phyloP scores from a whole-genome alignment of 1,284 basidiomycete species.

The Ceratobasidium sp. region DNA sequence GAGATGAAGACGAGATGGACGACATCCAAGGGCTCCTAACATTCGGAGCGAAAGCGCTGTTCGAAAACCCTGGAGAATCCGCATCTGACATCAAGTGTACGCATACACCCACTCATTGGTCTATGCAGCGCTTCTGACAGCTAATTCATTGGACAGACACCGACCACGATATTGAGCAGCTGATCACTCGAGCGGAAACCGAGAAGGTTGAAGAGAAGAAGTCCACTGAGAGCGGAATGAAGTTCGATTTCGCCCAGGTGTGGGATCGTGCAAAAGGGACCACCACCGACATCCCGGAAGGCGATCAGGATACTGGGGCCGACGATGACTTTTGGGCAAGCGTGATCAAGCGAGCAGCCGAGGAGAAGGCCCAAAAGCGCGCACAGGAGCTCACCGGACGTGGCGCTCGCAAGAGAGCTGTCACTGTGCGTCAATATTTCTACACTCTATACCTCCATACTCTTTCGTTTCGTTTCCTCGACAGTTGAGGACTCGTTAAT shows the following conservation, averaged over 20 bases:
- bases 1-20: conserved; percentile 79
- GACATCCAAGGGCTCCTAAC: conserved; percentile 85
- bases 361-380: conserved; percentile 58
- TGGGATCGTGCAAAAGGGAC: conserved; percentile 83
- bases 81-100: conserved; percentile 77
- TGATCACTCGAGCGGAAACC: conserved; percentile 85
- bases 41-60: conserved; percentile 83
- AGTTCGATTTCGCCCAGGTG: conserved; percentile 87
- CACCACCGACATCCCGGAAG: conserved; percentile 73
- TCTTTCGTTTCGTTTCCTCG: neutral
- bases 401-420: conserved; percentile 76
- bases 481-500: conserved; percentile 7
- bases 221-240: conserved; percentile 56
- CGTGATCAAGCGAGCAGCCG: conserved; percentile 54
- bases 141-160: conserved; percentile 66
- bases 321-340: conserved; percentile 77
- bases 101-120: conserved; percentile 52
- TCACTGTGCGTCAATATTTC: conserved; percentile 23
- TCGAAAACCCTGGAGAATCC: conserved; percentile 68
- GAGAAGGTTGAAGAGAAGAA: conserved; percentile 68
- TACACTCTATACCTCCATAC: neutral
- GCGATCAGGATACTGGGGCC: conserved; percentile 61
- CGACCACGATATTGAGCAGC: conserved; percentile 80
- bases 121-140: neutral
- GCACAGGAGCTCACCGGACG: conserved; percentile 71